Evolutionary conservation across 345 rosid species (phyloP).

Genomic region (Xanthoceras sorbifolium): DNA sequence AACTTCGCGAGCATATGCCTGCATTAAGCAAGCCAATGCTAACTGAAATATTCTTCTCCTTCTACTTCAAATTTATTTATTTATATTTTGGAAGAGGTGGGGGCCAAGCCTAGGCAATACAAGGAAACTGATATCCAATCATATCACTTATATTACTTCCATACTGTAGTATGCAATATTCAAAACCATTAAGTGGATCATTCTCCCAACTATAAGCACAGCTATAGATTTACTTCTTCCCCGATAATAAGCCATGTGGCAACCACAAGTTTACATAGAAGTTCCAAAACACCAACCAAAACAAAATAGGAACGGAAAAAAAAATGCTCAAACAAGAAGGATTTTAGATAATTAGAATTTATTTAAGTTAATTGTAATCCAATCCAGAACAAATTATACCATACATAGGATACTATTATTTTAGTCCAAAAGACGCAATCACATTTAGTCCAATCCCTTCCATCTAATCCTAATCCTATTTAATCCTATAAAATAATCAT

Average conservation of each 20-base stretch:
- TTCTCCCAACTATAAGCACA: neutral
- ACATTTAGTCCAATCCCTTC: neutral
- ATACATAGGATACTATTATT: no score
- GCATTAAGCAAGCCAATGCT: conserved; percentile 13
- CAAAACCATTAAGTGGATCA: neutral
- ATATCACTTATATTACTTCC: neutral
- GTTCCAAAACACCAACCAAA: neutral
- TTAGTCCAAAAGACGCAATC: neutral
- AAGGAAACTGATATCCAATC: neutral
- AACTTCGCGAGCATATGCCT: conserved; percentile 83
- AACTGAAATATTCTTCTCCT: neutral
- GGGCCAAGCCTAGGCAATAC: neutral
- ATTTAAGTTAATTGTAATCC: neutral
- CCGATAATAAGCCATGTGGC: no score
- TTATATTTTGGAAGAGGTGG: neutral
- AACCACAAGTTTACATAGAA: no score
- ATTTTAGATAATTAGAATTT: no score
- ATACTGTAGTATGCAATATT: neutral
- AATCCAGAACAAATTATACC: neutral
- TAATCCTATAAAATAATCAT: neutral
- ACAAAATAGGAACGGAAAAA: neutral
- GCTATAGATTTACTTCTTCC: neutral
- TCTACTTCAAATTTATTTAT: neutral
- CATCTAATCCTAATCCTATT: neutral
- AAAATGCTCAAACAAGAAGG: neutral